These are phyloP conservation scores for Emergomyces pasteurianus DNA, from an alignment of 2,329 filamentous ascomycete genomes.

Conservation along the genomic window DNA sequence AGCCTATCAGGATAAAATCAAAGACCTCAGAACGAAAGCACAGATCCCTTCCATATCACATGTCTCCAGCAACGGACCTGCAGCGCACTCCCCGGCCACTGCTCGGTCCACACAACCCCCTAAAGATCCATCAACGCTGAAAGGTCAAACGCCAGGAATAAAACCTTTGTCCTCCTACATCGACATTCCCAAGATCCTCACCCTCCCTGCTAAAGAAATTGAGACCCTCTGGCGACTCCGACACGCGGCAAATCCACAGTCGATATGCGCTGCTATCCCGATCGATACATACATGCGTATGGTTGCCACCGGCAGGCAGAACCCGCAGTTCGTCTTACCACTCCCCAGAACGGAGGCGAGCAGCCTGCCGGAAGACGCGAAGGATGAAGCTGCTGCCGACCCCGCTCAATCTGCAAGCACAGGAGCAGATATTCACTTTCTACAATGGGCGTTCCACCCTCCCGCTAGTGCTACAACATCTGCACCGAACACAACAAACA, in stretches of 20 bases:
- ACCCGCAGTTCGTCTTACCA: conserved; percentile 86
- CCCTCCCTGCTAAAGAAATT: conserved; percentile 68
- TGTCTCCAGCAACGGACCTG: conserved; percentile 6
- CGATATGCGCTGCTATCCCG: conserved; percentile 75
- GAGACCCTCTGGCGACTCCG: conserved; percentile 82
- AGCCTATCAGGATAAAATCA: conserved; percentile 76
- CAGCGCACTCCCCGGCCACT: conserved; percentile 23
- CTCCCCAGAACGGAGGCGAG: conserved; percentile 42
- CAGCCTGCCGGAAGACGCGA: conserved; percentile 5
- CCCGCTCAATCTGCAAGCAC: conserved; percentile 16
- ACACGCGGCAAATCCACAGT: conserved; percentile 59
- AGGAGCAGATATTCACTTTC: conserved; percentile 77
- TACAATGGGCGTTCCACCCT: conserved; percentile 89
- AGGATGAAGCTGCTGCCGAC: conserved; percentile 17
- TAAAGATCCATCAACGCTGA: conserved; percentile 19
- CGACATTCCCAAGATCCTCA: conserved; percentile 64
- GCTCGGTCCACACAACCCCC: conserved; percentile 15
- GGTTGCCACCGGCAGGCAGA: conserved; percentile 54
- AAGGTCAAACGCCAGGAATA: conserved; percentile 35
- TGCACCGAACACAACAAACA: conserved; percentile 12
- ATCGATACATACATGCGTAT: conserved; percentile 62
- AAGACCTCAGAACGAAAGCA: conserved; percentile 47
- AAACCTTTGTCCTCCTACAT: conserved; percentile 59
- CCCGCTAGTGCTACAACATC: conserved; percentile 33
- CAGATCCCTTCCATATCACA: conserved; percentile 4